Base-by-base conservation (phyloP, 2,329 filamentous ascomycete genomes). In the Colletotrichum falcatum region DNA sequence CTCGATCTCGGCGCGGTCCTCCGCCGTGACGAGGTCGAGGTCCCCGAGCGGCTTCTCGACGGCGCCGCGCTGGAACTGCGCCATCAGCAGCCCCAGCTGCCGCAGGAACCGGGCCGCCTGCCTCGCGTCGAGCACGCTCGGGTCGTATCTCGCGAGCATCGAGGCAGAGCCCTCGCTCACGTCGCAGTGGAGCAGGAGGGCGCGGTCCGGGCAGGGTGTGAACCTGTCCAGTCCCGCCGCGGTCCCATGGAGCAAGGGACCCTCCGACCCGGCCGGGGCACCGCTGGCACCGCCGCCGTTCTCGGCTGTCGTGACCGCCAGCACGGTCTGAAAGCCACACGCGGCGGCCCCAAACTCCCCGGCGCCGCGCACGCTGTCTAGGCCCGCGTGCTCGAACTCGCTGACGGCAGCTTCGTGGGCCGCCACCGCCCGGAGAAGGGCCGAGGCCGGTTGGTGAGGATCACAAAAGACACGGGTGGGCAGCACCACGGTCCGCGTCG, bases 401-500 rank as follows among this genome's bases (percentile, higher is more conserved):
- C 59, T 42, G 4, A 26, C 48, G 16, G 59, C 59, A 2, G 28
- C 33, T 8, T 61, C 44, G 12, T 61, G 59, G 28, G 44, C 62
- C 28, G 53, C 33, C 5, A 59, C 33, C 16, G 64, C 44, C 37
- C 23, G 49, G 11, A 70, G 53, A 28, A 55, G 35, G 20, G 23
- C 14, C 11, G 62, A 70, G 26, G n/a, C 61, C 8, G 53, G 20
- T 7, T 55, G 53, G 53, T 23, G 28, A 53, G 51, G 54, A 37
- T 42, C 46, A 54, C 62, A 70, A 48, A 58, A 49, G 18, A 70
- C 66, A 33, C 66, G 62, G 20, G 60, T 66, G n/a, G 66, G 66
- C 51, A 60, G 28, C 39, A 70, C 30, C n/a, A n/a, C 66, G 35
- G 55, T 58, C 54, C 61, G 54, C 6, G 18, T 35, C 23, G 20